A percentile compares a stretch with the other conserved stretches of the same genome.
Evolutionary conservation across 2,329 filamentous ascomycete species (phyloP).

Genomic region (Aureobasidium melanogenum): DNA sequence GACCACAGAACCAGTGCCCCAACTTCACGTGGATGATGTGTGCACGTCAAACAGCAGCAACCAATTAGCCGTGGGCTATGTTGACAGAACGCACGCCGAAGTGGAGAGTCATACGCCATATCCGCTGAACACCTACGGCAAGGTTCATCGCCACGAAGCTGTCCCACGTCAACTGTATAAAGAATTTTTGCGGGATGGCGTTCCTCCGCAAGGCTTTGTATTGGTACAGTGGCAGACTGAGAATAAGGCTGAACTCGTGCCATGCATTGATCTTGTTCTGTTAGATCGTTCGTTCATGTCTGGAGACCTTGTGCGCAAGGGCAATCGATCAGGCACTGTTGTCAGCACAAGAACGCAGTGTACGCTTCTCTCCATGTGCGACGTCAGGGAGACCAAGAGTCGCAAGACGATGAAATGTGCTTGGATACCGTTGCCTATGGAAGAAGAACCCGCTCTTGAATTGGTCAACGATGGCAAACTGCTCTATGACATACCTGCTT

Average conservation of each 20-base stretch:
- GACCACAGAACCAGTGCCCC: background rate
- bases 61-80: constrained; percentile 33
- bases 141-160: constrained; percentile 28
- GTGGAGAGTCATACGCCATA: constrained; percentile 38
- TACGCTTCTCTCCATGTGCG: constrained; percentile 30
- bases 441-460: constrained; percentile 8
- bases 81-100: constrained; percentile 36
- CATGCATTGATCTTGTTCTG: constrained; percentile 36
- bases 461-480: background rate
- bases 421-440: constrained; percentile 12
- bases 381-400: constrained; percentile 16
- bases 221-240: constrained; percentile 40
- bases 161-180: constrained; percentile 26
- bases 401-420: constrained; percentile 7
- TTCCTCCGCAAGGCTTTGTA: constrained; percentile 44
- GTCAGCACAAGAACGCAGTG: constrained; percentile 40
- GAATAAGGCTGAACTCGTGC: constrained; percentile 18
- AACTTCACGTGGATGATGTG: constrained; percentile 29
- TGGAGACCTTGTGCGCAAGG: constrained; percentile 47
- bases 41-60: constrained; percentile 30
- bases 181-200: constrained; percentile 34
- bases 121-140: constrained; percentile 31
- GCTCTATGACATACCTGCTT: constrained; percentile 23
- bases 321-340: constrained; percentile 45
- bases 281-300: constrained; percentile 47